Conservation (phyloP, 371 early-diverging fungal species). For the Syncephalastrum racemosum region DNA sequence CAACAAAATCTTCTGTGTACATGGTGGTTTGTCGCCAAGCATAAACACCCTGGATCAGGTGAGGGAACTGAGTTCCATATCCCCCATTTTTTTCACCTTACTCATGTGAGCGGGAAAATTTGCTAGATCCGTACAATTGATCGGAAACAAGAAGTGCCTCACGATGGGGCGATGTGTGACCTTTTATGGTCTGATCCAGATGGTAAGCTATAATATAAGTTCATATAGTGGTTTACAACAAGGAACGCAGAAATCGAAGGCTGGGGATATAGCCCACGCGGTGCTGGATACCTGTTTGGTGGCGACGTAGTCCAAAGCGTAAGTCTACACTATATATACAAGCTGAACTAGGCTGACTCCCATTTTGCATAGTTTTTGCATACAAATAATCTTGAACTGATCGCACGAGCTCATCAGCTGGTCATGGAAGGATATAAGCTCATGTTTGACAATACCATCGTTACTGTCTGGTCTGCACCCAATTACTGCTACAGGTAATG, state of each 20-base stretch:
- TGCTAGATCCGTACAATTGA: slow-evolving; percentile 95
- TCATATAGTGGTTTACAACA: slow-evolving; percentile 2
- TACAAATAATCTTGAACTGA: slow-evolving; percentile 87
- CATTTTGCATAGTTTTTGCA: slow-evolving; percentile 70
- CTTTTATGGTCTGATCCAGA: slow-evolving; percentile 99
- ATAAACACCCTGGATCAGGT: slow-evolving; percentile 95
- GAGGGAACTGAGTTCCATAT: slow-evolving; percentile 8
- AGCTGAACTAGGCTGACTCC: neutral
- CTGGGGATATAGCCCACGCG: slow-evolving; percentile 97
- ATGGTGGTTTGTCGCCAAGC: slow-evolving; percentile 96
- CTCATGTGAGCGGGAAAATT: slow-evolving; percentile 3
- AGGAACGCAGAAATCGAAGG: slow-evolving; percentile 71
- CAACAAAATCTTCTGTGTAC: slow-evolving; percentile 95
- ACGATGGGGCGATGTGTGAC: slow-evolving; percentile 99
- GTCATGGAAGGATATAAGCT: slow-evolving; percentile 98
- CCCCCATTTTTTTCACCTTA: neutral
- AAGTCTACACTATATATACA: slow-evolving; percentile 15
- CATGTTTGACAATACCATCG: slow-evolving; percentile 94
- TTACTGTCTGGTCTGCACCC: slow-evolving; percentile 99
- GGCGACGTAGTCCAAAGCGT: slow-evolving; percentile 84
- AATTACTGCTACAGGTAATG: slow-evolving; percentile 95
- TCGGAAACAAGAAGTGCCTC: slow-evolving; percentile 98
- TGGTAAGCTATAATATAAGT: slow-evolving; percentile 34
- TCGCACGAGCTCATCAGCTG: slow-evolving; percentile 98
- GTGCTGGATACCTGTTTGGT: slow-evolving; percentile 99